Percentiles rank a stretch among this genome's conserved stretches.
These are phyloP conservation scores for Epichloe sibirici DNA, from an alignment of 2,329 filamentous ascomycete genomes.

Conservation along the genomic window DNA sequence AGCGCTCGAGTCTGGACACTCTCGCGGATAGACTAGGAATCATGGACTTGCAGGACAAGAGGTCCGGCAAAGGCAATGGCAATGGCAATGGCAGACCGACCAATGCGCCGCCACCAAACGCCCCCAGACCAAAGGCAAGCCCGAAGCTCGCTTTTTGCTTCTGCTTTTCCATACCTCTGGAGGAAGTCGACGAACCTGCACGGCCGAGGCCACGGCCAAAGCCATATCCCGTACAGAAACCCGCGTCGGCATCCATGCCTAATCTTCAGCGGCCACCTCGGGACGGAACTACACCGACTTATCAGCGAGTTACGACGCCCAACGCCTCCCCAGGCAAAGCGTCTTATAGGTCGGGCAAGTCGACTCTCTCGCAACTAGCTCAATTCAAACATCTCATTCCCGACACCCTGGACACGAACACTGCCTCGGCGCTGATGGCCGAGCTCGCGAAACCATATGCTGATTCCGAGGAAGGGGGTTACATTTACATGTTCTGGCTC, in stretches of 20 bases:
- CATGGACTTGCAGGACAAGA: conserved; percentile 44
- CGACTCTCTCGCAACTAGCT: conserved; percentile 19
- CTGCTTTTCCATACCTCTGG: conserved; percentile 39
- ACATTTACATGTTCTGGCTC: conserved; percentile 99
- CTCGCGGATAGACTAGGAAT: conserved; percentile 69
- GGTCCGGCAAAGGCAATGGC: conserved; percentile 12
- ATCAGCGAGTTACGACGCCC: conserved; percentile 4
- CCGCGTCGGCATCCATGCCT: conserved; percentile 12
- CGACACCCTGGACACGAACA: conserved; percentile 49
- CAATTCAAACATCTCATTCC: conserved; percentile 49
- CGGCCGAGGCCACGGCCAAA: conserved; percentile 26
- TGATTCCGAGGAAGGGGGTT: conserved; percentile 68
- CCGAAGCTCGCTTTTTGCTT: conserved; percentile 32
- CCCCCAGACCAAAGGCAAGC: conserved; percentile 15
- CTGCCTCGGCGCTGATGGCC: conserved; percentile 56
- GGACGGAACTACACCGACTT: neutral
- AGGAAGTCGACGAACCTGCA: conserved; percentile 28
- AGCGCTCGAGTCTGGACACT: conserved; percentile 74
- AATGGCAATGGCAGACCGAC: conserved; percentile 12
- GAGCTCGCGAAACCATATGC: conserved; percentile 59
- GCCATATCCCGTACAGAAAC: conserved; percentile 32
- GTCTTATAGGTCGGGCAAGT: conserved; percentile 18
- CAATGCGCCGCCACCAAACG: conserved; percentile 11
- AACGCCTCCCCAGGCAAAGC: conserved; percentile 18
- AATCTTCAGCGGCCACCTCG: neutral